These are phyloP conservation scores for Rutstroemia sp. DNA, from an alignment of 2,329 filamentous ascomycete genomes.

Conservation along the genomic window DNA sequence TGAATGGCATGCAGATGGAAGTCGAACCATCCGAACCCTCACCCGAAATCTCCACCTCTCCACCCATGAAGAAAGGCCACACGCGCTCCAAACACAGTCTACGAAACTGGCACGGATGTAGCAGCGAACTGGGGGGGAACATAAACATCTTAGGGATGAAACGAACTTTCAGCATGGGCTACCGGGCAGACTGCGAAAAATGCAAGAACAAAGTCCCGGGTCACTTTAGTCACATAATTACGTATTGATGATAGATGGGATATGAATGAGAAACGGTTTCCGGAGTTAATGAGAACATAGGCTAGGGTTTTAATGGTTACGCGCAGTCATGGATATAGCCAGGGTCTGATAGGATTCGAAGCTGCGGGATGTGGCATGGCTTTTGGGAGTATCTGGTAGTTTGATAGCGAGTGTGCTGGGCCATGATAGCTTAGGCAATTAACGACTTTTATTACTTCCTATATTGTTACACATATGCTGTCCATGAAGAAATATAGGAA, in stretches of 20 bases:
- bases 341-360: background rate
- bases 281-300: background rate
- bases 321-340: background rate
- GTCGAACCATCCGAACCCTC: conserved; percentile 18
- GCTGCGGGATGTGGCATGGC: background rate
- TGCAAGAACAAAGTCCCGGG: conserved; percentile 68
- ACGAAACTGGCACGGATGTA: conserved; percentile 24
- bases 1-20: conserved; percentile 30
- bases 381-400: background rate
- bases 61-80: conserved; percentile 29
- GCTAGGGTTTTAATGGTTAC: background rate
- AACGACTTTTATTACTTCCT: no score
- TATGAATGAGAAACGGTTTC: background rate
- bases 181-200: conserved; percentile 70
- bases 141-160: conserved; percentile 44
- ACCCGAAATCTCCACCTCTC: conserved; percentile 15
- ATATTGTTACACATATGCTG: no score
- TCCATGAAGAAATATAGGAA: no score
- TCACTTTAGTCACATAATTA: conserved; percentile 74
- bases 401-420: no score
- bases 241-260: conserved; percentile 16
- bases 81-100: conserved; percentile 28
- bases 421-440: no score
- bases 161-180: conserved; percentile 70
- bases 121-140: conserved; percentile 15